Evolutionary conservation across 2,329 filamentous ascomycete genomes (phyloP), one percentile per base, ranked within the genome.

Genomic region (Phaeosphaeriaceae sp.): DNA sequence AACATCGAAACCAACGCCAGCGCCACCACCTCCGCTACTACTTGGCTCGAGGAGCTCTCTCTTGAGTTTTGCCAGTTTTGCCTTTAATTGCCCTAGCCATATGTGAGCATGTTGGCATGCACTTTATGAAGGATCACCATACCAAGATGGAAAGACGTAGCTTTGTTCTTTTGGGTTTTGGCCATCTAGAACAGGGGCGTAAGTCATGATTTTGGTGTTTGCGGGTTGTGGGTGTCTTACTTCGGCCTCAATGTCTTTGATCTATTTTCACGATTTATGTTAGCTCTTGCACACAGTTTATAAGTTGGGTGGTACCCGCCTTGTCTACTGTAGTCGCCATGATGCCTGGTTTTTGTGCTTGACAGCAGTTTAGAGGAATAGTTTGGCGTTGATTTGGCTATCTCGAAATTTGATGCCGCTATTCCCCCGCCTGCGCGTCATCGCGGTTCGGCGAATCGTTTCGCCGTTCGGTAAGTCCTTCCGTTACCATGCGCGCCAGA

Each of bases 301-400:
- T 26, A 26, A n/a, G 23, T 26, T 8, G 12, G 1, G 13, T 34
- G 36, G 39, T 30, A 68, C 83, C 63, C 73, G 90, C 91, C 88
- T 97, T 97, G 69, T 97, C 93, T 74, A 97, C 92, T 34, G 93
- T 97, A 54, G 93, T 97, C 83, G 93, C 83, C 94, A 97, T 97
- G 69, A 76, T 89, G 81, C 73, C 40, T 56, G 29, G 44, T 26
- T 46, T 36, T 13, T 28, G 17, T 21, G 37, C 34, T 50, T 46
- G 46, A 48, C 45, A 42, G 44, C 46, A 26, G 21, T 40, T 38
- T 37, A 11, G 15, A n/a, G 21, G 26, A 20, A 37, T 26, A 35
- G 46, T 39, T 46, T 42, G 18, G 21, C 46, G 41, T 33, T 37
- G 43, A 48, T 42, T 50, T 50, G 44, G 49, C 44, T 39, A 38